phyloP scores from a whole-genome alignment of 371 early-diverging fungal species.

The Sporodiniella umbellata region DNA sequence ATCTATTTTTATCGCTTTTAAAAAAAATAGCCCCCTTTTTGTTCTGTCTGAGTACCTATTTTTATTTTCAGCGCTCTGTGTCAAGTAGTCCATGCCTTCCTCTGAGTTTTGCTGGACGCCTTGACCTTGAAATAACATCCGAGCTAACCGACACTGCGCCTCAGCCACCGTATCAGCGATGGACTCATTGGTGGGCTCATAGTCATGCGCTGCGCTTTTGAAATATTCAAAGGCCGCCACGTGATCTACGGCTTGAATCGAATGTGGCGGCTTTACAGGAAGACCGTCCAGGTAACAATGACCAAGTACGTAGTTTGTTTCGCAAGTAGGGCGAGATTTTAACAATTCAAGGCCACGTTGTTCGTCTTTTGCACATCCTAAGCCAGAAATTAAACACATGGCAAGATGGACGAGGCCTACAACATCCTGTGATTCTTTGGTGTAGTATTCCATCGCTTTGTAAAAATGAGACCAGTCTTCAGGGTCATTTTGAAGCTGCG shows the following conservation, averaged over 20 bases:
- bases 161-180: slow-evolving; percentile 9
- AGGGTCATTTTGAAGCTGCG: slow-evolving; percentile 19
- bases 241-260: slow-evolving; percentile 6
- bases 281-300: slow-evolving; percentile 17
- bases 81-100: slow-evolving; percentile 30
- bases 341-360: slow-evolving; percentile 16
- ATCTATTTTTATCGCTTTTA: slow-evolving; percentile 28
- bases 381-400: slow-evolving; percentile 16
- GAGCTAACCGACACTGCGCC: slow-evolving; percentile 38
- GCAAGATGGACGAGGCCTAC: slow-evolving; percentile 16
- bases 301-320: slow-evolving; percentile 18
- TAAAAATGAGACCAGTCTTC: slow-evolving; percentile 18
- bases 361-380: slow-evolving; percentile 8
- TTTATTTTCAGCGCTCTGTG: slow-evolving; percentile 31
- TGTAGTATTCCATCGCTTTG: slow-evolving; percentile 11
- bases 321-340: slow-evolving; percentile 18
- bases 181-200: slow-evolving; percentile 10
- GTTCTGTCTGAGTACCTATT: slow-evolving; percentile 29
- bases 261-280: background rate
- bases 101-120: slow-evolving; percentile 31
- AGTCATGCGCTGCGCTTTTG: slow-evolving; percentile 7
- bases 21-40: background rate
- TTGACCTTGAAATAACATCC: slow-evolving; percentile 40
- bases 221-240: slow-evolving; percentile 17
- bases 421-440: background rate